Conservation (phyloP, 768 basidiomycete species). For the Phlebiopsis flavidoalba region DNA sequence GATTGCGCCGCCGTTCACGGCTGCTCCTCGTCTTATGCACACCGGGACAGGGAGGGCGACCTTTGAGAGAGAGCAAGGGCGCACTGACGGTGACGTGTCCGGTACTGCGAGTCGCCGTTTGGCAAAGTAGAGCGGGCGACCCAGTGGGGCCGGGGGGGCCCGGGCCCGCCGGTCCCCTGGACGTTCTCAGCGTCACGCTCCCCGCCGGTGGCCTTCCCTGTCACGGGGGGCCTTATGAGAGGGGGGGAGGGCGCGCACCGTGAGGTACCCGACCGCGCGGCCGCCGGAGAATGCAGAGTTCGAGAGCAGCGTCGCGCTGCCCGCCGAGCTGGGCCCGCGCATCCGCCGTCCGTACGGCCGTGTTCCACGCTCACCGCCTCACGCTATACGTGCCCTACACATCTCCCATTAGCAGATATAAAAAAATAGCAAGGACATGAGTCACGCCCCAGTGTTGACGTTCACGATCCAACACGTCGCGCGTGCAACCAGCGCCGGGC, state of each 20-base stretch:
- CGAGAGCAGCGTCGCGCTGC: slow-evolving; percentile 36
- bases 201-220: slow-evolving; percentile 48
- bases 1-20: slow-evolving; percentile 57
- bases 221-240: background rate
- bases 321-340: too few species aligned
- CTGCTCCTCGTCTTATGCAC: slow-evolving; percentile 24
- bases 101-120: slow-evolving; percentile 57
- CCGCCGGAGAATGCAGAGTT: slow-evolving; percentile 48
- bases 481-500: slow-evolving; percentile 46
- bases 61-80: slow-evolving; percentile 7
- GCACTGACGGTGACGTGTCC: slow-evolving; percentile 55
- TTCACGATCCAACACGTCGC: slow-evolving; percentile 54
- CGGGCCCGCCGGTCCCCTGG: too few species aligned
- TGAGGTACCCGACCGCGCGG: slow-evolving; percentile 47
- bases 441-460: slow-evolving; percentile 38
- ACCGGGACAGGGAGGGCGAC: too few species aligned
- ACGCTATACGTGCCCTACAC: too few species aligned
- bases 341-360: too few species aligned
- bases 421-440: too few species aligned
- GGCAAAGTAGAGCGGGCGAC: slow-evolving; percentile 55
- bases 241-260: slow-evolving; percentile 29
- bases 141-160: too few species aligned
- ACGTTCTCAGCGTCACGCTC: slow-evolving; percentile 51
- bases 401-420: too few species aligned
- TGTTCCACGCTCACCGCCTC: slow-evolving; percentile 52